phyloP scores from a whole-genome alignment of 768 basidiomycete species.

The Trametopsis cervina region DNA sequence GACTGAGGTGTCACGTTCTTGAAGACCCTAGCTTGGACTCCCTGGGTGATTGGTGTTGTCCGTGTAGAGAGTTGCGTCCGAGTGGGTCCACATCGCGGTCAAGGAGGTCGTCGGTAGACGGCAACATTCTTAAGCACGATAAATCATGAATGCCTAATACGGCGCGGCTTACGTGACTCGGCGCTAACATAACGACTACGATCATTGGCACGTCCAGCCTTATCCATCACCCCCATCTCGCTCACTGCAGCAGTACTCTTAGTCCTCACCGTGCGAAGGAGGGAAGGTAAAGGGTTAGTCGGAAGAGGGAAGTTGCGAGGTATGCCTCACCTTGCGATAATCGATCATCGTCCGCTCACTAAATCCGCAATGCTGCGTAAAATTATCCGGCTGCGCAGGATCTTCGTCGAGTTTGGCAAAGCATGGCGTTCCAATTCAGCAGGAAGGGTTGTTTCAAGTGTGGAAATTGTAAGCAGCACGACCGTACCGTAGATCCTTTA shows the following conservation, averaged over 20 bases:
- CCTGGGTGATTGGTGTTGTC: too few species aligned
- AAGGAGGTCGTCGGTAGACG: too few species aligned
- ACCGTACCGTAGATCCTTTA: constrained; percentile 12
- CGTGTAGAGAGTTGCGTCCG: too few species aligned
- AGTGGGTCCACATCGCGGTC: too few species aligned
- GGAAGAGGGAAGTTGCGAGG: constrained; percentile 75
- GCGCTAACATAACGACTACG: too few species aligned
- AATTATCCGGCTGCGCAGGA: constrained; percentile 14
- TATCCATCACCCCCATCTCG: constrained; percentile 23
- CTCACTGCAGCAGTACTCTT: constrained; percentile 39
- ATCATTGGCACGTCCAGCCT: constrained; percentile 10
- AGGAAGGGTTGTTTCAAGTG: constrained; percentile 93
- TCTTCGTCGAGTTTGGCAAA: constrained; percentile 34
- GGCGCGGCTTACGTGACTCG: too few species aligned
- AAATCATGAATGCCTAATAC: too few species aligned
- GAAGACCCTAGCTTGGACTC: too few species aligned
- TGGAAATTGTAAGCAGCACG: constrained; percentile 66
- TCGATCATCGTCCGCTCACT: neutral
- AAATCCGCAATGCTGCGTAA: too few species aligned
- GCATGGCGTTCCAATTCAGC: constrained; percentile 78
- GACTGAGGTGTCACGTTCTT: too few species aligned
- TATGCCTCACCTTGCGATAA: constrained; percentile 25
- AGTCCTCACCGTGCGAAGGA: constrained; percentile 40
- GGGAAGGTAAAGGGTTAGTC: constrained; percentile 59
- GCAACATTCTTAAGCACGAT: too few species aligned